Base-by-base conservation (phyloP, 495 filamentous ascomycete species). In the Talaromyces adpressus region DNA sequence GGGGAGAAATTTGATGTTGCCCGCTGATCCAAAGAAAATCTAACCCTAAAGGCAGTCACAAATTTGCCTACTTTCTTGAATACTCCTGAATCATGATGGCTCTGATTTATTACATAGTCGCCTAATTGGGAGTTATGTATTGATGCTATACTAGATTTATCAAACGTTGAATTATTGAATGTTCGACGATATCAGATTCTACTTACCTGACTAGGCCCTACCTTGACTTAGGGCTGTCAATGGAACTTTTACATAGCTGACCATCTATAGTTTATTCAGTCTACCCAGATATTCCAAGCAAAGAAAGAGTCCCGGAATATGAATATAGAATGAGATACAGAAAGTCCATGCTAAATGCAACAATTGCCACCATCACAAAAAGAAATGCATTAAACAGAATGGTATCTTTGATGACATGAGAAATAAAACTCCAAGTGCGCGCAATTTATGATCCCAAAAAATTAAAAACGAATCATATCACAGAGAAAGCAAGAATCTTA, bases 291-390 rank as follows among this genome's bases (percentile, higher is more conserved):
- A 41, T 18, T 20, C 45, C 18, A 49, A 9, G 3, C 5, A 1
- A 8, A 49, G n/a, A 20, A 20, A 18, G 45, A 49, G 39, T 2
- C 6, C 18, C 9, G 3, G 14, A 16, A 41, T 16, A 41, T 9
- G 36, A 49, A 49, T 20, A 18, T 20, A 49, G n/a, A 4, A 49
- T 20, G 45, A 49, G 16, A 27, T 29, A 29, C 25, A n/a, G 22
- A 56, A 56, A 56, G 27, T 16, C 20, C 52, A 56, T 56, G 52
- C 52, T 27, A 56, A 56, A 56, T 56, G 52, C 52, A 56, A 56
- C 22, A 56, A 25, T 11, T 41, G 3, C 36, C 36, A 41, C 36
- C 12, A 9, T 16, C 36, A 41, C 36, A 16, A 4, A 56, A 56
- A 27, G 6, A 56, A 56, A 56, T 22, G 22, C 52, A 29, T 7